These are phyloP conservation scores for Micractinium sp. DNA, from an alignment of 139 green algal species.

Conservation along the genomic window DNA sequence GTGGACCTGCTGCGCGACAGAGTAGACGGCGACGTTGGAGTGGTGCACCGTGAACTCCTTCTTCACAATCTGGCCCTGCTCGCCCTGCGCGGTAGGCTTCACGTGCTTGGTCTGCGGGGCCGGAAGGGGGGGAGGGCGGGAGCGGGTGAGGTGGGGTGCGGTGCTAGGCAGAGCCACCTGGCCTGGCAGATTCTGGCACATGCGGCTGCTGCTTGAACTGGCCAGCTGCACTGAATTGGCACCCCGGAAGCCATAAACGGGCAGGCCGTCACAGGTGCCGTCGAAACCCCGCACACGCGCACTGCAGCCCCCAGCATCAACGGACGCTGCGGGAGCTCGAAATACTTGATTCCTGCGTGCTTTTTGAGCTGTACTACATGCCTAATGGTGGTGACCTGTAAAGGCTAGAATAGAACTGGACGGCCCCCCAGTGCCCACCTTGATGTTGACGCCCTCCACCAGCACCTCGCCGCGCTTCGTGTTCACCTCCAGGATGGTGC, in stretches of 20 bases:
- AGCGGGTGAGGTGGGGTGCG: neutral
- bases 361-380: too few relatives aligned
- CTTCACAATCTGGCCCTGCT: conserved; percentile 85
- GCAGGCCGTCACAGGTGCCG: too few relatives aligned
- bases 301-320: too few relatives aligned
- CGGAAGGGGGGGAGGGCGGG: too few relatives aligned
- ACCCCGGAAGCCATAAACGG: too few relatives aligned
- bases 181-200: neutral
- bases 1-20: conserved; percentile 71
- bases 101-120: conserved; percentile 76
- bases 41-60: conserved; percentile 93
- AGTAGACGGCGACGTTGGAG: conserved; percentile 97
- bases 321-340: too few relatives aligned
- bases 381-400: too few relatives aligned
- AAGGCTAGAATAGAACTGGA: neutral
- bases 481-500: conserved; percentile 75
- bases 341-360: too few relatives aligned
- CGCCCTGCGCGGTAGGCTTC: conserved; percentile 72
- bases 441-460: conserved; percentile 95
- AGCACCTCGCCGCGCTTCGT: conserved; percentile 87
- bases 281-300: too few relatives aligned
- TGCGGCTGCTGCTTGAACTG: too few relatives aligned
- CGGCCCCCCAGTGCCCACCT: conserved; percentile 55
- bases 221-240: too few relatives aligned
- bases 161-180: neutral